Percentiles rank a stretch among this genome's conserved stretches.
Evolutionary conservation across 2,329 filamentous ascomycete species (phyloP).

Genomic region (Byssothecium circinans): DNA sequence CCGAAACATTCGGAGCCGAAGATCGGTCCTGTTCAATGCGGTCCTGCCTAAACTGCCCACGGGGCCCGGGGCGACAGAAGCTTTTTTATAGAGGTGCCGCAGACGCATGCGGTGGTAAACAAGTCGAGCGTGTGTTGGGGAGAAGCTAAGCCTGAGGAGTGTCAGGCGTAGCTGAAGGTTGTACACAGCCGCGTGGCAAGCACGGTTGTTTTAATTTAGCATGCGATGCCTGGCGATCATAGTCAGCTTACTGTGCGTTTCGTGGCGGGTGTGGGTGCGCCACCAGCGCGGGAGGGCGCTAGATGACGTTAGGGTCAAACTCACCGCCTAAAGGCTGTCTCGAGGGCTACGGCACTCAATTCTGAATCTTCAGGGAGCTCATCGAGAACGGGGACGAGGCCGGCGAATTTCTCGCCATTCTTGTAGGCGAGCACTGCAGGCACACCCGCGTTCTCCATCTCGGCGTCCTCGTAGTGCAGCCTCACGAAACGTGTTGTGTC

Average conservation of each 20-base stretch:
- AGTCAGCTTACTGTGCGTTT: slow-evolving; percentile 29
- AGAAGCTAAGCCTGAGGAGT: background rate
- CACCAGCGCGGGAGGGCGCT: slow-evolving; percentile 1
- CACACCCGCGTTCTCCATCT: slow-evolving; percentile 86
- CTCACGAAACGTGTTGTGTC: slow-evolving; percentile 82
- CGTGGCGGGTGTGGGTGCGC: slow-evolving; percentile 7
- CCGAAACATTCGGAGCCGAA: background rate
- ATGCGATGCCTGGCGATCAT: slow-evolving; percentile 29
- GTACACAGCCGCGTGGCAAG: background rate
- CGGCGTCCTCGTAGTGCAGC: slow-evolving; percentile 86
- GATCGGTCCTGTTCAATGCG: background rate
- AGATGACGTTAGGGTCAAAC: slow-evolving; percentile 14
- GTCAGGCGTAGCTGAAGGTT: background rate
- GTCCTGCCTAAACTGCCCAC: background rate
- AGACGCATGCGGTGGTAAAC: background rate
- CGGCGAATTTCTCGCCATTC: slow-evolving; percentile 86
- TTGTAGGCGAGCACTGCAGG: slow-evolving; percentile 88
- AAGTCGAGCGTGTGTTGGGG: background rate
- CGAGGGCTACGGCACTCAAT: slow-evolving; percentile 56
- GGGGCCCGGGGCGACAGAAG: background rate
- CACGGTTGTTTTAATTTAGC: slow-evolving; percentile 18
- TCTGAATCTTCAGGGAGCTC: slow-evolving; percentile 70
- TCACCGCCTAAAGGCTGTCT: slow-evolving; percentile 57
- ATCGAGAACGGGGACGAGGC: slow-evolving; percentile 81
- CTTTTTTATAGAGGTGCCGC: background rate